Conservation (phyloP, 169 alveolate species). For the Eimeria falciformis region DNA sequence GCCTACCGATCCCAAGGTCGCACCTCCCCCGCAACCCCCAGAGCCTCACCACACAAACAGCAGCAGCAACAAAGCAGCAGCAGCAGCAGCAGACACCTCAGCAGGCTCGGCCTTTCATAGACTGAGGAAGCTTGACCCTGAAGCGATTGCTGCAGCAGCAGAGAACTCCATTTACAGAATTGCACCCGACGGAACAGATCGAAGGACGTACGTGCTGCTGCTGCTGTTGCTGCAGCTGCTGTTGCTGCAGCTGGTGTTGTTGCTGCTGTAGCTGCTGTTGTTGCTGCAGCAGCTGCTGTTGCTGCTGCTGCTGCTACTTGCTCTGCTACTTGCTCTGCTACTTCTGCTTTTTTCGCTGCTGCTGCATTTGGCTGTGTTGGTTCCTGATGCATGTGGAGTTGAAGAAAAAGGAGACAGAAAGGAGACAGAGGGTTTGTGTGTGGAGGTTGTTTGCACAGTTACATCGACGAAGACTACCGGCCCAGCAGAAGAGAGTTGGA, state of each 20-base stretch:
- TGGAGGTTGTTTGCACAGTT: background rate
- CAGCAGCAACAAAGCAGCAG: background rate
- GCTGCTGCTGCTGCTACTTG: too few species aligned
- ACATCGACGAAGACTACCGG: slow-evolving; percentile 61
- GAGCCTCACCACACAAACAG: background rate
- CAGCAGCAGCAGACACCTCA: background rate
- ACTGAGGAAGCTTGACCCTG: background rate
- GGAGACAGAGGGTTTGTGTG: too few species aligned
- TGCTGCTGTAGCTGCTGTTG: slow-evolving; percentile 17
- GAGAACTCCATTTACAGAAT: slow-evolving; percentile 30
- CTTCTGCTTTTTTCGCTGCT: background rate
- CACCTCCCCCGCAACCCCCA: slow-evolving; percentile 1
- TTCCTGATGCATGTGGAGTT: too few species aligned
- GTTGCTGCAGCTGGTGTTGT: slow-evolving; percentile 14
- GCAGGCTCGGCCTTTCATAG: slow-evolving; percentile 19
- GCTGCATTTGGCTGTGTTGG: background rate
- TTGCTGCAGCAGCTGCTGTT: background rate
- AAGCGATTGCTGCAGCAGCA: slow-evolving; percentile 51
- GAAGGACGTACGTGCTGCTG: slow-evolving; percentile 45
- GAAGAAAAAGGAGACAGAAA: too few species aligned
- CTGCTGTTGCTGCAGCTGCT: slow-evolving; percentile 34
- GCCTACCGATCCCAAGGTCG: background rate
- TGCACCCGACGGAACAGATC: slow-evolving; percentile 32
- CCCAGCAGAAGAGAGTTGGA: slow-evolving; percentile 56
- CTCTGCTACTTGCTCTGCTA: too few species aligned